A percentile compares a stretch with the other conserved stretches of the same genome.
phyloP scores from a whole-genome alignment of 257 asterid species.

The Nicotiana knightiana region DNA sequence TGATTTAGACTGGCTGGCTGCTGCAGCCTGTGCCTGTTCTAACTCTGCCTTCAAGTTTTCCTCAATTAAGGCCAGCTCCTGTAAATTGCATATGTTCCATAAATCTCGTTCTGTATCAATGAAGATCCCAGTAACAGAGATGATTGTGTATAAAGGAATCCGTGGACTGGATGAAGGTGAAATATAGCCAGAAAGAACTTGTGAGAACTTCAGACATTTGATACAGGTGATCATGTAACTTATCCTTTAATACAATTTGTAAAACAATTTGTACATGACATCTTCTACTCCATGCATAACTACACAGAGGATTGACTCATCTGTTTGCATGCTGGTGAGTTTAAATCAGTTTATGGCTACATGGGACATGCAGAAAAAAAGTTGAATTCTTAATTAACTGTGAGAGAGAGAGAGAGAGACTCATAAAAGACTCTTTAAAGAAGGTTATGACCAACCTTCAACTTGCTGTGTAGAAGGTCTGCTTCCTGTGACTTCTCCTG shows the following conservation, averaged over 20 bases:
- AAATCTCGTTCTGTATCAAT: not conserved
- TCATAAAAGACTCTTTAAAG: not conserved
- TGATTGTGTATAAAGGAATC: not conserved
- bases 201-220: not conserved
- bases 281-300: not conserved
- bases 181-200: not conserved
- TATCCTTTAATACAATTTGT: not conserved
- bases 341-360: not conserved
- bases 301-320: not conserved
- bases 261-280: not conserved
- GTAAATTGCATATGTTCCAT: slow-evolving; percentile 8
- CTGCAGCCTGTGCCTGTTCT: slow-evolving; percentile 32
- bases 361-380: not conserved
- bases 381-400: not conserved
- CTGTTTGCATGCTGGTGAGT: not conserved
- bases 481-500: slow-evolving; percentile 73
- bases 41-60: slow-evolving; percentile 53
- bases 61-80: slow-evolving; percentile 65
- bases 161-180: not conserved
- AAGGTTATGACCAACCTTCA: slow-evolving; percentile 54
- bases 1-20: slow-evolving; percentile 28
- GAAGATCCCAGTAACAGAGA: not conserved
- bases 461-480: slow-evolving; percentile 52
- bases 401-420: not conserved
- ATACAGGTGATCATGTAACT: not conserved